Percentiles rank a stretch among this genome's conserved stretches.
phyloP scores from a whole-genome alignment of 108 stramenopile species.

The Pseudonitzschia pungens region DNA sequence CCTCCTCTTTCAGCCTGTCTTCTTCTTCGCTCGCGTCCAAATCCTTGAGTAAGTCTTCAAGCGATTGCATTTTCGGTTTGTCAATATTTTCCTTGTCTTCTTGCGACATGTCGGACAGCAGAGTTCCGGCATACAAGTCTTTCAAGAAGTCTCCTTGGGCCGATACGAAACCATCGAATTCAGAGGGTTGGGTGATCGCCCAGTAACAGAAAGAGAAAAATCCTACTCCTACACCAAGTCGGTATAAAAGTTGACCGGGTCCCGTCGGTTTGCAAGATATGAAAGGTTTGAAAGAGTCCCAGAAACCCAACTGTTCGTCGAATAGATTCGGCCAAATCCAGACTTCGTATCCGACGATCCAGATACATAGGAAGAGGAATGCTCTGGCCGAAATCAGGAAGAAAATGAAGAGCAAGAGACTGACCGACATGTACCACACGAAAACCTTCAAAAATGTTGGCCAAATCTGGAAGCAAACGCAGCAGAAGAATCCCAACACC shows the following conservation, averaged over 20 bases:
- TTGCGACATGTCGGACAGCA: constrained; percentile 94
- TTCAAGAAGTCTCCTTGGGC: constrained; percentile 98
- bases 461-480: constrained; percentile 98
- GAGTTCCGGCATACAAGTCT: constrained; percentile 97
- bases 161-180: constrained; percentile 96
- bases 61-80: constrained; percentile 91
- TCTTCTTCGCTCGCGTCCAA: constrained; percentile 65
- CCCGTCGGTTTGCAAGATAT: constrained; percentile 82
- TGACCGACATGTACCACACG: constrained; percentile 98
- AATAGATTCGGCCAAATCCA: constrained; percentile 98
- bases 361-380: constrained; percentile 89
- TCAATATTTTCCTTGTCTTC: constrained; percentile 96
- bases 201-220: constrained; percentile 95
- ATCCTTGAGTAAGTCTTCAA: constrained; percentile 93
- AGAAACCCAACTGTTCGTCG: constrained; percentile 93
- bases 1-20: constrained; percentile 79
- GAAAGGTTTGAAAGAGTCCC: constrained; percentile 95
- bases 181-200: constrained; percentile 98
- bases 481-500: constrained; percentile 91
- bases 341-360: constrained; percentile 95
- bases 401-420: constrained; percentile 92
- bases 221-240: constrained; percentile 87
- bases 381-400: constrained; percentile 85
- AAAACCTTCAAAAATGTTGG: constrained; percentile 94
- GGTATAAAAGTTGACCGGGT: constrained; percentile 89